Conservation (phyloP, 2,329 filamentous ascomycete genomes). For the Trichoderma sp. region DNA sequence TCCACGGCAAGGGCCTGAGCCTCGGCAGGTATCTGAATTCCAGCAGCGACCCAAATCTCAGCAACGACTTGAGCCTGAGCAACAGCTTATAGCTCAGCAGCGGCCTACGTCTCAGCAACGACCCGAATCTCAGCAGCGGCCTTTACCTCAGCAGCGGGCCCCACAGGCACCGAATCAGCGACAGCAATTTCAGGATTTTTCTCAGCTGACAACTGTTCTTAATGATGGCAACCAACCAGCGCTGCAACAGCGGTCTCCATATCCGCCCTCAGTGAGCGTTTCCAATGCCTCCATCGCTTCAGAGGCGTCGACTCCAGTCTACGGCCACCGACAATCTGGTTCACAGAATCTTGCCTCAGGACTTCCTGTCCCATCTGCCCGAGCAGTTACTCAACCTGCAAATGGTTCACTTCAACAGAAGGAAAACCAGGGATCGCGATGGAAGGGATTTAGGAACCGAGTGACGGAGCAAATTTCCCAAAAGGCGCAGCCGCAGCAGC, state of each 20-base stretch:
- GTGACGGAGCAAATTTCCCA: conserved; percentile 40
- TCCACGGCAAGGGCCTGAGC: not conserved
- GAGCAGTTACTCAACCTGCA: not conserved
- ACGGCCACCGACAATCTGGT: not conserved
- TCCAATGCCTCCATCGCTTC: conserved; percentile 16
- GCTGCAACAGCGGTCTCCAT: not conserved
- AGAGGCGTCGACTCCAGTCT: not conserved
- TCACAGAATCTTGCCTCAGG: not conserved
- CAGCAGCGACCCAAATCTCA: not conserved
- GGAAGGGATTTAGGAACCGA: conserved; percentile 42
- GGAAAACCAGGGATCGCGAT: conserved; percentile 37
- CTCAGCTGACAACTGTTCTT: not conserved
- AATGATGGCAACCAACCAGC: not conserved
- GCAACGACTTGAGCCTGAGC: not conserved
- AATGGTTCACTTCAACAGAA: conserved; percentile 25
- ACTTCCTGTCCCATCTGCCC: not conserved
- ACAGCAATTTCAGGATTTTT: not conserved
- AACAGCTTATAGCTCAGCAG: not conserved
- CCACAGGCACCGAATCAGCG: not conserved
- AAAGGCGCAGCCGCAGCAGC: conserved; percentile 1
- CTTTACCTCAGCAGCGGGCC: not conserved
- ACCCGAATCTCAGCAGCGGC: not conserved
- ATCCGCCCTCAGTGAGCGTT: conserved; percentile 7
- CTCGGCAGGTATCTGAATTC: not conserved
- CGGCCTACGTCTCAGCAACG: not conserved